A percentile compares a stretch with the other conserved stretches of the same genome.
phyloP scores from a whole-genome alignment of 2,329 filamentous ascomycete genomes.

The Mycocentrospora acerina region DNA sequence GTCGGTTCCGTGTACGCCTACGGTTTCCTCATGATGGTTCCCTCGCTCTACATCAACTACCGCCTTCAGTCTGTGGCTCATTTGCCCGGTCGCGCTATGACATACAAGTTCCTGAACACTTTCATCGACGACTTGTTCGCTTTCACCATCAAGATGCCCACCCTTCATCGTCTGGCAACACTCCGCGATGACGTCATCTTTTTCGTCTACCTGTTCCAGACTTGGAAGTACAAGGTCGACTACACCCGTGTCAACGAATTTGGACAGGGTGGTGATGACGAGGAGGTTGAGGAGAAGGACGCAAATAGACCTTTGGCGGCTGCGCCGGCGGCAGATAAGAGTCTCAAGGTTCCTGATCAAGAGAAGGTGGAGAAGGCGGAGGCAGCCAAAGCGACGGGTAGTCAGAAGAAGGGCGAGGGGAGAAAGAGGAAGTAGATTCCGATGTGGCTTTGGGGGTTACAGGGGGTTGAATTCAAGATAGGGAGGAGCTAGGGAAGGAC shows the following conservation, averaged over 20 bases:
- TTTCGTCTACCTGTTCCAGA: conserved; percentile 95
- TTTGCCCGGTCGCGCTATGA: conserved; percentile 96
- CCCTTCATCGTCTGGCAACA: conserved; percentile 87
- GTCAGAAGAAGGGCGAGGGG: conserved; percentile 28
- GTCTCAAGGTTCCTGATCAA: conserved; percentile 24
- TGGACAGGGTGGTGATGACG: conserved; percentile 94
- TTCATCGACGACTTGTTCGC: conserved; percentile 99
- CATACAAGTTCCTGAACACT: conserved; percentile 97
- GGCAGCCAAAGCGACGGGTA: conserved; percentile 26
- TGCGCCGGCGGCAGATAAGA: conserved; percentile 33
- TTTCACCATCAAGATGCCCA: conserved; percentile 99
- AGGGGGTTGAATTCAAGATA: too few relatives aligned
- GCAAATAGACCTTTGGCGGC: conserved; percentile 44
- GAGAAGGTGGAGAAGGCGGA: conserved; percentile 17
- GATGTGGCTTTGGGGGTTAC: not conserved
- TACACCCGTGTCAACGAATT: conserved; percentile 95
- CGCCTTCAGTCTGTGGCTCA: conserved; percentile 87
- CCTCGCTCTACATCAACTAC: conserved; percentile 98
- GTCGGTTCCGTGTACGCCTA: conserved; percentile 97
- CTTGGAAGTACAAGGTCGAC: conserved; percentile 88
- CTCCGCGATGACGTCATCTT: conserved; percentile 96
- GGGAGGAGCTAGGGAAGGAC: too few relatives aligned
- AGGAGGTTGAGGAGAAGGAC: conserved; percentile 57
- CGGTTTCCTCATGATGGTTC: conserved; percentile 99
- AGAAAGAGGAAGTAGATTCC: conserved; percentile 33